These are phyloP conservation scores for Bipolaris cookei DNA, from an alignment of 2,329 filamentous ascomycete species.

Conservation along the genomic window DNA sequence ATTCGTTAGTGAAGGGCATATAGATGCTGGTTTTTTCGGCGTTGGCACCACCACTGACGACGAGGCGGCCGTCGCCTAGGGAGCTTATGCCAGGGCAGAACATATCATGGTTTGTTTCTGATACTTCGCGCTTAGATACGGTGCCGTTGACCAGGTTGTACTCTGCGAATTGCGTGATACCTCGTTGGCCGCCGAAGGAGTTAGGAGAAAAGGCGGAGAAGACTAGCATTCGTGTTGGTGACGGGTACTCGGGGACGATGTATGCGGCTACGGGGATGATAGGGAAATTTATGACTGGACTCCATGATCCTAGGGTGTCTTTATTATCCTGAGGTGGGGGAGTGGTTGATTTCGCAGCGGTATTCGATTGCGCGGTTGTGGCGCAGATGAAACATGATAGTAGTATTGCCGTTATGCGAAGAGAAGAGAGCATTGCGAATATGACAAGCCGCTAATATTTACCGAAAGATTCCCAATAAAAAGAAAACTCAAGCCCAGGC, in stretches of 20 bases:
- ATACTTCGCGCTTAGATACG: conserved; percentile 22
- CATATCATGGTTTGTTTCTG: conserved; percentile 32
- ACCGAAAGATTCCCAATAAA: background rate
- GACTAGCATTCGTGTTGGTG: conserved; percentile 23
- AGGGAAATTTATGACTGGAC: conserved; percentile 25
- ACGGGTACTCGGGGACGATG: conserved; percentile 28
- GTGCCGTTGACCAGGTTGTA: conserved; percentile 22
- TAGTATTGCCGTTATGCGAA: background rate
- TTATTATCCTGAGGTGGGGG: background rate
- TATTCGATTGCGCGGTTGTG: background rate
- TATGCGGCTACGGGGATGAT: conserved; percentile 32
- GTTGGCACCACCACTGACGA: conserved; percentile 29
- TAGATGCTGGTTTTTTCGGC: conserved; percentile 28
- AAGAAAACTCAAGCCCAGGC: background rate
- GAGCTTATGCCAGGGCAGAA: conserved; percentile 31
- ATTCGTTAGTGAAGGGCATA: conserved; percentile 20
- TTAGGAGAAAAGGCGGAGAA: conserved; percentile 25
- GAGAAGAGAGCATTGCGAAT: background rate
- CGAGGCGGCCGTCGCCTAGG: conserved; percentile 22
- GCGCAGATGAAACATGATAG: background rate
- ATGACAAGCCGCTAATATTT: background rate
- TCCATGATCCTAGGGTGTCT: conserved; percentile 17
- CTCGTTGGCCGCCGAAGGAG: conserved; percentile 21
- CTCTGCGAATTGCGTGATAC: conserved; percentile 29
- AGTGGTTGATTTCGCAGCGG: background rate